Evolutionary conservation across 106 monocot species (phyloP).

Genomic region (Triglochin maritima): DNA sequence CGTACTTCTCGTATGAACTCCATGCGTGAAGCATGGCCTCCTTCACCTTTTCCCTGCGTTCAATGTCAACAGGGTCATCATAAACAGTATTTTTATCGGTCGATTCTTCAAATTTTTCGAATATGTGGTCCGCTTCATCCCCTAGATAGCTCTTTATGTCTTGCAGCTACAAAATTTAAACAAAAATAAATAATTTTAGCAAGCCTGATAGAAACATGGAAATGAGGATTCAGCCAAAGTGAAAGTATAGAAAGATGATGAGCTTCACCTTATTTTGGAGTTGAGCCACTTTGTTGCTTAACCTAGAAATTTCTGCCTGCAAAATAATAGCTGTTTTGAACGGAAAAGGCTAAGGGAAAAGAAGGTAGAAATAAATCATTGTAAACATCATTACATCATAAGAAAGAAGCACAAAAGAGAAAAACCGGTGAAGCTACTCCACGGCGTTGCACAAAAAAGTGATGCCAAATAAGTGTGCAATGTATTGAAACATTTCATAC

Average conservation of each 20-base stretch:
- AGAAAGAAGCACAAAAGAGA: background rate
- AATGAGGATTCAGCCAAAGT: background rate
- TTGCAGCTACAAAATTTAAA: slow-evolving; percentile 30
- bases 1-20: slow-evolving; percentile 86
- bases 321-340: background rate
- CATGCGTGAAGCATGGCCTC: slow-evolving; percentile 98
- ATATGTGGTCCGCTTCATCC: slow-evolving; percentile 9
- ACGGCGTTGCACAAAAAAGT: too few relatives aligned
- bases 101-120: slow-evolving; percentile 3
- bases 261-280: slow-evolving; percentile 50
- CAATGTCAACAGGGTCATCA: slow-evolving; percentile 45
- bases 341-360: background rate
- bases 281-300: slow-evolving; percentile 29
- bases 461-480: too few relatives aligned
- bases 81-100: slow-evolving; percentile 12
- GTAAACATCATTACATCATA: background rate
- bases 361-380: background rate
- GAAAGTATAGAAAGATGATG: background rate
- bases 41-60: slow-evolving; percentile 84
- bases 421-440: too few relatives aligned
- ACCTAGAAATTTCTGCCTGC: slow-evolving; percentile 54
- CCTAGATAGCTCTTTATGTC: slow-evolving; percentile 18
- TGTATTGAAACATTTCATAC: too few relatives aligned
- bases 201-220: background rate
- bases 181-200: background rate